Evolutionary conservation across 2,329 filamentous ascomycete species (phyloP), one percentile per base, ranked within the genome.

Genomic region (Colletotrichum lentis): DNA sequence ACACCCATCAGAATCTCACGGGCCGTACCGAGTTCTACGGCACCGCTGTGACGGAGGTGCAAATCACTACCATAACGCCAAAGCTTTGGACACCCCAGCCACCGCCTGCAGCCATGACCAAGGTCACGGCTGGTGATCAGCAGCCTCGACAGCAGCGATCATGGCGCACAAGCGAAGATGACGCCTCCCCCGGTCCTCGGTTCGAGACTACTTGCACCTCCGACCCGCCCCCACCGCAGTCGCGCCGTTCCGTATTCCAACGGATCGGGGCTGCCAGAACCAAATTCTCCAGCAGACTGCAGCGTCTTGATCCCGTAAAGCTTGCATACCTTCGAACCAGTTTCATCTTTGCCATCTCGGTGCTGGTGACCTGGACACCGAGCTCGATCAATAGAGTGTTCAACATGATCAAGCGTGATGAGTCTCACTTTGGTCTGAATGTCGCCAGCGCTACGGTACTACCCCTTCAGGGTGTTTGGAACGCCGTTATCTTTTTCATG

Each of bases 381-480:
- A 91, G 89, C 72, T 91, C 88, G 67, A 84, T 92, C 74, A 95
- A 95, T 77, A 85, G 91, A 37, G 86, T 94, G 35, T 90, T 93
- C 77, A 85, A 88, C 70, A 84, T 93, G 70, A 78, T 88, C 8
- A 78, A 85, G 58, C 85, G 86, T 0, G 75, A 82, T 14, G 73
- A 79, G 10, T 82, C 84, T 37, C 85, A 83, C 66, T 94, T 88
- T 75, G 85, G 84, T 12, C 86, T 93, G 58, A 90, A 91, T 74
- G 84, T 93, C 58, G 85, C 87, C 1, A 89, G 90, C 7, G 89
- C 90, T 2, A 83, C 92, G 1, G 91, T 94, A 0, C 82, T 95
- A 4, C 91, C 92, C 0, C 81, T 93, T 1, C 92, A 95, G 76
- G 92, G 92, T 0, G 86, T 93, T 39, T 94, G 92, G 91, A 95